Base-by-base conservation (phyloP, 2,329 filamentous ascomycete genomes). In the Coniella lustricola region DNA sequence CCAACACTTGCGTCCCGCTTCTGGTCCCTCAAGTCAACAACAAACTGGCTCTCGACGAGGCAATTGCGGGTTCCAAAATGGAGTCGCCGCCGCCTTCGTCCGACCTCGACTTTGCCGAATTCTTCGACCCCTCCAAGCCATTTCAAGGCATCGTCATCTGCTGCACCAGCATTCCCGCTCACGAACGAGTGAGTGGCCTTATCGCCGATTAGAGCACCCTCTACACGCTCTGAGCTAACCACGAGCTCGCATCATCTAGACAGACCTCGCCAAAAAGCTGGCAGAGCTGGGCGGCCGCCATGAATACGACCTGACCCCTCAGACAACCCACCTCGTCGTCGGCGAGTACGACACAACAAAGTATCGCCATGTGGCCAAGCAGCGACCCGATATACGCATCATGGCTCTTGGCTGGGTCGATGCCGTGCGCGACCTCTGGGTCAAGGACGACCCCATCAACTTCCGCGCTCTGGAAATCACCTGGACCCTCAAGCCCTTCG, bases 241-340 rank as follows among this genome's bases (percentile, higher is more conserved):
- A n/a, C n/a, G n/a, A n/a, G 16, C 38, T 21, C 33, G 18, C 21
- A 31, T 35, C 10, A 9, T 25, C 14, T 50, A 77, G 75, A 67
- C 69, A 37, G 72, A 80, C 46, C 74, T 89, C 42, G 79, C 78
- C 14, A 67, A 74, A 42, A 79, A 82, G 52, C 86, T 87, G 16
- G 67, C 74, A 54, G 81, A 95, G 62, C 89, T 98, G 73, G 93
- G 93, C 55, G 93, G 90, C 44, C 67, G 78, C 52, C 87, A 95
- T 74, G 90, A 87, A 59, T 85, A 90, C 65, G 90, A 98, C 65
- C 80, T 98, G 38, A 97, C 90, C n/a, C 87, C 87, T 49, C 89
- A 96, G 64, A 89, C 95, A 41, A 97, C 93, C 4, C 93, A 98
- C 70, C 81, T 98, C 40, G 79, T 98, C 54, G 88, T 95, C 53